Evolutionary conservation across 352 stramenopile species (phyloP), one percentile per base, ranked within the genome.

Genomic region (Phytophthora tentaculata): DNA sequence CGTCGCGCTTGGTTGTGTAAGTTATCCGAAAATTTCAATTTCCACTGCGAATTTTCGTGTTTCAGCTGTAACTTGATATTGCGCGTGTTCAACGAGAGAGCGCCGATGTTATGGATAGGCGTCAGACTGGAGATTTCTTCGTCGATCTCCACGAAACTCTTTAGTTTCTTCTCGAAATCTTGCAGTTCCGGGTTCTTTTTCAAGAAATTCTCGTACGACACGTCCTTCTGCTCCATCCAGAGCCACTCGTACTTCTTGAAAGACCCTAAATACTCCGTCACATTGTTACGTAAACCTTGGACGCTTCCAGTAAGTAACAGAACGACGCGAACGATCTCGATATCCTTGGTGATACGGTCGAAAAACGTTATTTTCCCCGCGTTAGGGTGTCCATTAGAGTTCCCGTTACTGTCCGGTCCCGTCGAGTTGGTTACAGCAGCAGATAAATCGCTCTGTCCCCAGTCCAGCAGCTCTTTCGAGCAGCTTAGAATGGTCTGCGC

Each of bases 241-340:
- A 99, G 80, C 97, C 97, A 99, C 69, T 99, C 92, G 79, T 99
- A 99, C 60, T 95, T 81, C 44, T 89, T 84, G 67, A 99, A 99
- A 19, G 93, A 98, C 16, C 88, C 83, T 2, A 99, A 81, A 63
- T 99, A 99, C 67, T 99, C 96, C 22, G 92, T 95, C 26, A 99
- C 97, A 55, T 98, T 98, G 71, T 99, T 99, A 3, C 96, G 89
- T 17, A 99, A 87, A 5, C 97, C 97, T 71, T 99, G 97, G 19
- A 99, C 96, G 54, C 96, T 98, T 5, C 97, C 97, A 0, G 97
- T 99, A 5, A 99, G 87, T 24, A 99, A 78, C 10, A 99, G 63
- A 4, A 98, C 97, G 13, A 99, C 97, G 24, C 97, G 96, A 1
- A 99, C 97, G 49, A 99, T 98, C 76, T 99, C 97, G 73, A 99